A percentile compares a stretch with the other conserved stretches of the same genome.
These are phyloP conservation scores for Trichoderma brevicompactum DNA, from an alignment of 2,329 filamentous ascomycete species.

Conservation along the genomic window DNA sequence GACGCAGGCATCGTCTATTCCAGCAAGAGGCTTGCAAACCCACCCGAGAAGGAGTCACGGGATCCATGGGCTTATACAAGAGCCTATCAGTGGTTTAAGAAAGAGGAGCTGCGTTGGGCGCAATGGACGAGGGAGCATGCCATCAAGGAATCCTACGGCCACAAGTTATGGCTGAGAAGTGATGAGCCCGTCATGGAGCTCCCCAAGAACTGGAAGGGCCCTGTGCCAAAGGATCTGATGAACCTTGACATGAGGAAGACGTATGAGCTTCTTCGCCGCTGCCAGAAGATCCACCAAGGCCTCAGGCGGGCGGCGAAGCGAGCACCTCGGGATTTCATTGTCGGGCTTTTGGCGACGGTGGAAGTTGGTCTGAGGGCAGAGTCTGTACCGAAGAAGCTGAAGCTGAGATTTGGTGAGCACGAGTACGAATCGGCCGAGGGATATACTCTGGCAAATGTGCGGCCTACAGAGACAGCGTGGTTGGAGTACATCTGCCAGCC, in stretches of 20 bases:
- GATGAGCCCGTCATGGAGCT: slow-evolving; percentile 34
- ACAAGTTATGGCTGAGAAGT: slow-evolving; percentile 18
- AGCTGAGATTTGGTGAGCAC: slow-evolving; percentile 30
- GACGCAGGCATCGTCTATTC: slow-evolving; percentile 36
- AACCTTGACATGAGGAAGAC: slow-evolving; percentile 36
- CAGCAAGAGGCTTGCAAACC: slow-evolving; percentile 31
- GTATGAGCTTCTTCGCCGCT: slow-evolving; percentile 29
- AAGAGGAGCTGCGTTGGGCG: slow-evolving; percentile 33
- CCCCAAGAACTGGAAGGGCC: slow-evolving; percentile 36
- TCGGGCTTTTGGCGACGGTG: slow-evolving; percentile 24
- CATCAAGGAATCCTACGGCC: slow-evolving; percentile 31
- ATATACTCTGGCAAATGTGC: slow-evolving; percentile 28
- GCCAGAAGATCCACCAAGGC: slow-evolving; percentile 29
- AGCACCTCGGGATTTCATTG: slow-evolving; percentile 33
- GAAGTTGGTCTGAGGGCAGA: slow-evolving; percentile 27
- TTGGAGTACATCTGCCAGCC: slow-evolving; percentile 35
- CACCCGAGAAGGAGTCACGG: slow-evolving; percentile 34
- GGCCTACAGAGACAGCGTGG: slow-evolving; percentile 35
- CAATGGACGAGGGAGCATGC: slow-evolving; percentile 30
- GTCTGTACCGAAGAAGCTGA: neutral
- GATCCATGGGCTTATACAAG: slow-evolving; percentile 39
- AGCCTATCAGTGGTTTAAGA: slow-evolving; percentile 34
- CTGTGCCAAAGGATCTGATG: slow-evolving; percentile 31
- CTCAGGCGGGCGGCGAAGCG: slow-evolving; percentile 30
- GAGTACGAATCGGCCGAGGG: slow-evolving; percentile 15